Base-by-base conservation (phyloP, 2,329 filamentous ascomycete species). In the Xylariaceae sp. region DNA sequence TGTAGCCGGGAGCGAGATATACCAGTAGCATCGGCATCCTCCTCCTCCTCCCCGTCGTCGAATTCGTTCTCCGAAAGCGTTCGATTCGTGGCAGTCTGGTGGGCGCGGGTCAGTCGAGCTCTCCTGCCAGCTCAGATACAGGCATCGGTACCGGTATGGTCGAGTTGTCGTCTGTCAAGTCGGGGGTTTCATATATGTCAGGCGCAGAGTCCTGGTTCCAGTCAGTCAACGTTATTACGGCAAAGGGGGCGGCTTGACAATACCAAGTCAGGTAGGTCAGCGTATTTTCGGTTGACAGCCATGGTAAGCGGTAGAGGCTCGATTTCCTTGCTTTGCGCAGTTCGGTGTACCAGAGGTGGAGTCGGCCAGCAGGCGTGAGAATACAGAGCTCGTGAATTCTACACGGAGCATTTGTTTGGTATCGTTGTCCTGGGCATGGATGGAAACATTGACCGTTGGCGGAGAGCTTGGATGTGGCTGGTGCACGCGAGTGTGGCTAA, bases 101-200 rank as follows among this genome's bases (percentile, higher is more conserved):
- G 32, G 19, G 29, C 5, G 18, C 14, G 37, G 57, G 36, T 53
- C 35, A 52, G 36, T 24, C 28, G 24, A n/a, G n/a, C n/a, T n/a
- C n/a, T n/a, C 12, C 10, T 28, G 7, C 15, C 7, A 15, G 25
- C 14, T 29, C 14, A 8, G 13, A 18, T 5, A 8, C 12, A 32
- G 15, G 7, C 25, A 29, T 28, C 59, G 75, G 60, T 65, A 90
- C 85, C 36, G 80, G 84, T 37, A 88, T 66, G 30, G 88, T 94
- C 15, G 88, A 94, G 43, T 78, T 83, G 59, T 94, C 89, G 54
- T 94, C 87, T 36, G 83, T 90, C 46, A 95, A 68, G 36, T 94
- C 89, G 45, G 90, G 89, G 12, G 92, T 96, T 63, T 96, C 90
- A 68, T 95, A 96, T 51, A 94, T 86, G 55, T 96, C 92, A 46